Evolutionary conservation across 805 yeast genomes (phyloP).

Genomic region (Starmerella khaoyaiensis): DNA sequence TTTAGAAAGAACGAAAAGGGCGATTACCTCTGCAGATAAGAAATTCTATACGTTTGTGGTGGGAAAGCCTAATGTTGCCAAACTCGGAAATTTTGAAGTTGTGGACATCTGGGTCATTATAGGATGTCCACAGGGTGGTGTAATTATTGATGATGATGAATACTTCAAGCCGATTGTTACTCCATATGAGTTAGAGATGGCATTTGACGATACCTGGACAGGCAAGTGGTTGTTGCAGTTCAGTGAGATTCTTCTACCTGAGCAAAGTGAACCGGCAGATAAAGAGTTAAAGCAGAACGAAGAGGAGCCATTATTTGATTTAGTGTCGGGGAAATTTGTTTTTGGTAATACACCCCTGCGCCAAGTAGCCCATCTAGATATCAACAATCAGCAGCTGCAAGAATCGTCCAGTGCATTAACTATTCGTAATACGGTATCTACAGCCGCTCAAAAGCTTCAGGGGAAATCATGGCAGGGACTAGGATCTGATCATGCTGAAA

Average conservation of each 20-base stretch:
- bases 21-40: constrained; percentile 65
- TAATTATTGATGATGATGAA: constrained; percentile 61
- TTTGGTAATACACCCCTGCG: constrained; percentile 66
- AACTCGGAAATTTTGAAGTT: constrained; percentile 88
- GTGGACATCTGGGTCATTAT: constrained; percentile 88
- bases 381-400: constrained; percentile 33
- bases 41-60: constrained; percentile 91
- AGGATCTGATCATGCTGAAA: constrained; percentile 61
- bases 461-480: constrained; percentile 73
- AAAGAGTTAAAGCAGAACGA: constrained; percentile 32
- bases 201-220: constrained; percentile 75
- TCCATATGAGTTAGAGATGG: constrained; percentile 78
- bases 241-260: constrained; percentile 35
- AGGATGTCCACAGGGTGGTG: constrained; percentile 92
- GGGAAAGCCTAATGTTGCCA: constrained; percentile 96
- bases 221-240: constrained; percentile 89
- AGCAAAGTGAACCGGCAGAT: constrained; percentile 20
- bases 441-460: constrained; percentile 70
- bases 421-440: constrained; percentile 68
- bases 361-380: constrained; percentile 47
- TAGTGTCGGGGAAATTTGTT: constrained; percentile 70
- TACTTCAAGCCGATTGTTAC: constrained; percentile 86
- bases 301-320: constrained; percentile 69
- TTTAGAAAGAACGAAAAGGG: constrained; percentile 44
- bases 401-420: constrained; percentile 34